Conservation (phyloP, 345 rosid species). For the Brassica juncea region DNA sequence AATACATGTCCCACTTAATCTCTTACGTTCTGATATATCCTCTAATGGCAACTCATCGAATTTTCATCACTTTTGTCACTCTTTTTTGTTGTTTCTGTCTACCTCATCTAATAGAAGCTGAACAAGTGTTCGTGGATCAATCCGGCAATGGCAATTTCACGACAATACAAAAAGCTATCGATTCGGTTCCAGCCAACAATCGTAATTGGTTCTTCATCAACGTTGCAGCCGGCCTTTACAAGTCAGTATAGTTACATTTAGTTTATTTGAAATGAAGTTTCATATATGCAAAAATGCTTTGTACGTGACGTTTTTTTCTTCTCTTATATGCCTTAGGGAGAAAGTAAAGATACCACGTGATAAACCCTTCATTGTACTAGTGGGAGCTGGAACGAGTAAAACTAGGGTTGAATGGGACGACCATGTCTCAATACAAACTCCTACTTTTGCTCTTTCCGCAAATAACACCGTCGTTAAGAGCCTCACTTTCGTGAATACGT, state of each 20-base stretch:
- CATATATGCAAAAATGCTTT: neutral
- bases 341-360: constrained; percentile 67
- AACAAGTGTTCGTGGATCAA: constrained; percentile 45
- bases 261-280: neutral
- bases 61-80: neutral
- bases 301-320: constrained; percentile 2
- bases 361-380: constrained; percentile 61
- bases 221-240: constrained; percentile 53
- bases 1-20: neutral
- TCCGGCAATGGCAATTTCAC: constrained; percentile 58
- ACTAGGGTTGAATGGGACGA: constrained; percentile 74
- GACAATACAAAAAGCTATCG: constrained; percentile 60
- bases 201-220: constrained; percentile 54
- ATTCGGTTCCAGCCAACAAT: constrained; percentile 55
- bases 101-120: constrained; percentile 13
- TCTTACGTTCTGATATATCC: constrained; percentile 22
- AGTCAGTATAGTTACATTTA: constrained; percentile 38
- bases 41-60: constrained; percentile 20
- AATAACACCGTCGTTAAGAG: constrained; percentile 57
- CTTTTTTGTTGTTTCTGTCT: constrained; percentile 24
- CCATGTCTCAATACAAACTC: constrained; percentile 44
- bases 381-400: constrained; percentile 54
- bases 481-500: constrained; percentile 56
- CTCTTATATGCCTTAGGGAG: constrained; percentile 51
- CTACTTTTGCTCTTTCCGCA: constrained; percentile 66